Evolutionary conservation across 306 rosid genomes (phyloP).

Genomic region (Malus orientalis): DNA sequence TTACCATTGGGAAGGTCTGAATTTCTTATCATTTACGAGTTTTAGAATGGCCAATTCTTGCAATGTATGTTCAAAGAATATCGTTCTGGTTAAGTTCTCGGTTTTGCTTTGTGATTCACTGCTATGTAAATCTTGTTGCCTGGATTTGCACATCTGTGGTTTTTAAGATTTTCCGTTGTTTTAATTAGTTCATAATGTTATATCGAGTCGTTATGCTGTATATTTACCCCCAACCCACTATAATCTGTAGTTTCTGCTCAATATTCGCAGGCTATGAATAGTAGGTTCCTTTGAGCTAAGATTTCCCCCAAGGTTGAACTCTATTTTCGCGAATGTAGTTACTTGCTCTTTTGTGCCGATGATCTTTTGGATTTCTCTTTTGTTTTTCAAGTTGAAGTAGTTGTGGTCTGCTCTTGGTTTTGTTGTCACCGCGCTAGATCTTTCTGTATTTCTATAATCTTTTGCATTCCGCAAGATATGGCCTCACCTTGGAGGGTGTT

Average conservation of each 20-base stretch:
- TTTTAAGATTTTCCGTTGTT: background rate
- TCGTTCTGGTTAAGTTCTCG: background rate
- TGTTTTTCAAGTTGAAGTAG: background rate
- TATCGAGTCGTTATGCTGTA: background rate
- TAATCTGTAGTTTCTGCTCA: background rate
- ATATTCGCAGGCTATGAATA: background rate
- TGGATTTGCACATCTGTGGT: background rate
- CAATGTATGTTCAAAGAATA: background rate
- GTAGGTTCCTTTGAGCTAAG: background rate
- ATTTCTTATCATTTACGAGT: constrained; percentile 4
- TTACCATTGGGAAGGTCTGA: constrained; percentile 74
- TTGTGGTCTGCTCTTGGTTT: background rate
- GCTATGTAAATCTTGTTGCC: background rate
- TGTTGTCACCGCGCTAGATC: background rate
- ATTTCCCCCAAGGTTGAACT: background rate
- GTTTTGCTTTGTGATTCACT: background rate
- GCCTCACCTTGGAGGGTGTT: background rate
- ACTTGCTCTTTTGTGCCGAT: background rate
- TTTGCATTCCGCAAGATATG: background rate
- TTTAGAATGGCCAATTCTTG: background rate
- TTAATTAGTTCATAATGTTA: background rate
- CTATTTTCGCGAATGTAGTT: background rate
- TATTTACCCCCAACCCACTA: background rate
- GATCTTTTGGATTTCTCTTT: background rate
- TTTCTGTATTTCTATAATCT: background rate